These are phyloP conservation scores for Xenoacremonium recifei DNA, from an alignment of 2,329 filamentous ascomycete genomes.

Conservation along the genomic window DNA sequence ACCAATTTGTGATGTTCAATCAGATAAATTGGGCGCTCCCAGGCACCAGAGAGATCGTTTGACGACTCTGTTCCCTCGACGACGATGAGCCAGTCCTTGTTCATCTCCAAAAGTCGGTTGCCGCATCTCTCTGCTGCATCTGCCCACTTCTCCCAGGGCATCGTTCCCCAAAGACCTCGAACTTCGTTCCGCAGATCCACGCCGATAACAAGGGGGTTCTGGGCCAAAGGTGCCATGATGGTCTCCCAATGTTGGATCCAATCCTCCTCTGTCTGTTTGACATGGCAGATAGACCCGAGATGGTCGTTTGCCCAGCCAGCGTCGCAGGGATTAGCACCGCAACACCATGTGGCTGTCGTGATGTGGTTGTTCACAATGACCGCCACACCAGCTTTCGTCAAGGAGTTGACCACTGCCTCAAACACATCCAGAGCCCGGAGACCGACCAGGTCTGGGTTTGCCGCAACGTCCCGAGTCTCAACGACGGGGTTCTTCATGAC, in stretches of 20 bases:
- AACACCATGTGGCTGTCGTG: slow-evolving; percentile 67
- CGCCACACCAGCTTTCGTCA: slow-evolving; percentile 61
- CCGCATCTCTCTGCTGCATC: slow-evolving; percentile 61
- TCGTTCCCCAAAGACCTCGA: slow-evolving; percentile 66
- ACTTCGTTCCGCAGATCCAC: slow-evolving; percentile 69
- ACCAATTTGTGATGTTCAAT: slow-evolving; percentile 56
- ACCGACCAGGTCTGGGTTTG: slow-evolving; percentile 60
- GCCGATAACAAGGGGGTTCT: slow-evolving; percentile 62
- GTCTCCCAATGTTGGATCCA: slow-evolving; percentile 68
- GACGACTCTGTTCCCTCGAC: slow-evolving; percentile 67
- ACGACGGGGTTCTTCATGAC: slow-evolving; percentile 59
- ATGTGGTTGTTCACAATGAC: slow-evolving; percentile 72
- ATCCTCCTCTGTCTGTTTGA: slow-evolving; percentile 61
- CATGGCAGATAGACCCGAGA: slow-evolving; percentile 56
- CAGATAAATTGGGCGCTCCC: slow-evolving; percentile 55
- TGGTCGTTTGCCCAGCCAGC: slow-evolving; percentile 66
- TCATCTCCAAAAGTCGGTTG: slow-evolving; percentile 58
- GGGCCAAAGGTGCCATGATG: slow-evolving; percentile 58
- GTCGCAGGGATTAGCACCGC: slow-evolving; percentile 66
- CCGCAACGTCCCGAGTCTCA: slow-evolving; percentile 45
- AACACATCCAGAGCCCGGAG: slow-evolving; percentile 59
- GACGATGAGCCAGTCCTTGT: slow-evolving; percentile 64
- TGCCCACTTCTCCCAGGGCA: slow-evolving; percentile 65
- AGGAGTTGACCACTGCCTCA: slow-evolving; percentile 54
- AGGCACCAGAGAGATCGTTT: slow-evolving; percentile 61